Percentiles rank a stretch among this genome's conserved stretches.
phyloP scores from a whole-genome alignment of 2,329 filamentous ascomycete genomes.

The Aspergillus novofumigatus region DNA sequence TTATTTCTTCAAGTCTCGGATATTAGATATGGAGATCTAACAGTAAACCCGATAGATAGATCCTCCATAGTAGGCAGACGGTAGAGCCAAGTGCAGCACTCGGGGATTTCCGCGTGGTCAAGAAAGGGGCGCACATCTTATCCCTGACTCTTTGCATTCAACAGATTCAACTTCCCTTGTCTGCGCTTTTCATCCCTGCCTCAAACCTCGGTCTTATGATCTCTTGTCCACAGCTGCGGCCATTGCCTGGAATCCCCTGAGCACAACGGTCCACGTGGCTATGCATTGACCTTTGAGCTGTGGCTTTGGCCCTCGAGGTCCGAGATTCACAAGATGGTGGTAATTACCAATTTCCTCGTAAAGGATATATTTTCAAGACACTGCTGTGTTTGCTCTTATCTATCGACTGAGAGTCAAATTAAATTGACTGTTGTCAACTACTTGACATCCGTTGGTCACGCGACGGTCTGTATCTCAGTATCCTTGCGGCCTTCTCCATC shows the following conservation, averaged over 20 bases:
- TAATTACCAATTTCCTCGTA: background rate
- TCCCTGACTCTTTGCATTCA: background rate
- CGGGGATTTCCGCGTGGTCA: background rate
- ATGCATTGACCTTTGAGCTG: slow-evolving; percentile 12
- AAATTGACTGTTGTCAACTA: background rate
- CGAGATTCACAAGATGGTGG: background rate
- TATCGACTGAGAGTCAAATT: background rate
- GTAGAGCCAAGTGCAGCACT: background rate
- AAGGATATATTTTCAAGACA: background rate
- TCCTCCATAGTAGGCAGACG: no score
- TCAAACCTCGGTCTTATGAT: background rate
- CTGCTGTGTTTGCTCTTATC: background rate
- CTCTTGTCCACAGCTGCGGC: background rate
- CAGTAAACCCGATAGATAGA: no score
- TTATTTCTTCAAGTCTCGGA: background rate
- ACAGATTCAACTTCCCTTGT: background rate
- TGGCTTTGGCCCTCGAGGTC: background rate
- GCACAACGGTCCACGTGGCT: slow-evolving; percentile 13
- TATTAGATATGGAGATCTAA: background rate
- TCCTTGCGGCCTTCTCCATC: background rate
- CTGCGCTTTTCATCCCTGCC: background rate
- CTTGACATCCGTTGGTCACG: background rate
- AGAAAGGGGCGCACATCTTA: background rate
- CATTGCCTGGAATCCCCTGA: background rate
- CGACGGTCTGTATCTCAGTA: background rate